phyloP scores from a whole-genome alignment of 1,284 basidiomycete species.

The Erythrobasidium hasegawianum region DNA sequence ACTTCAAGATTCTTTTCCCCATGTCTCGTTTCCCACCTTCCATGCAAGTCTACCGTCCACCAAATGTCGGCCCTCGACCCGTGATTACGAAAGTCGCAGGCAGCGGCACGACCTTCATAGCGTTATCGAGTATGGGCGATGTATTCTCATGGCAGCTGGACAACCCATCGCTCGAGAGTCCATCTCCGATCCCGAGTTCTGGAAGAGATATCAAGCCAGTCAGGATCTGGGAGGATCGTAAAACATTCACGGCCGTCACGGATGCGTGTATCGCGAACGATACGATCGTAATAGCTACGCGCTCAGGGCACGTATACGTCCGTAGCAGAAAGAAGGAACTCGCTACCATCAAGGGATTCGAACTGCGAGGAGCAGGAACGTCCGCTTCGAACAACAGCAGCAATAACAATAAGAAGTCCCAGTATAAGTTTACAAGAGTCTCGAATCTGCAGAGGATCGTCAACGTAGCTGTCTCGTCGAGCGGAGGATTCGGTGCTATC shows the following conservation, averaged over 20 bases:
- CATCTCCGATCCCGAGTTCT: slow-evolving; percentile 12
- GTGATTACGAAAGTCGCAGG: slow-evolving; percentile 75
- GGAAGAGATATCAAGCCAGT: slow-evolving; percentile 65
- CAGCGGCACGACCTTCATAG: slow-evolving; percentile 77
- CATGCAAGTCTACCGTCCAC: slow-evolving; percentile 61
- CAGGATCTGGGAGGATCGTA: slow-evolving; percentile 84
- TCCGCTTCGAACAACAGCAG: slow-evolving; percentile 55
- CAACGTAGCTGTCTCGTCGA: slow-evolving; percentile 78
- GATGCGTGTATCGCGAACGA: slow-evolving; percentile 87
- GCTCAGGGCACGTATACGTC: slow-evolving; percentile 89
- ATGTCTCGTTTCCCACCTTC: slow-evolving; percentile 38
- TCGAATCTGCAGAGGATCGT: slow-evolving; percentile 79
- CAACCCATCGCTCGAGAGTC: slow-evolving; percentile 47
- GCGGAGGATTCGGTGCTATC: slow-evolving; percentile 84
- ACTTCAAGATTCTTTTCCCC: slow-evolving; percentile 61
- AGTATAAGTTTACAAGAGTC: slow-evolving; percentile 74
- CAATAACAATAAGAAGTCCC: background rate
- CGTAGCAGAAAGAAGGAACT: slow-evolving; percentile 58
- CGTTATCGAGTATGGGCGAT: slow-evolving; percentile 81
- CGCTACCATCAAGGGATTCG: slow-evolving; percentile 36
- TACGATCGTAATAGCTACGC: slow-evolving; percentile 85
- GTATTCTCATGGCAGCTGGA: slow-evolving; percentile 75
- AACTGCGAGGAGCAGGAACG: slow-evolving; percentile 35
- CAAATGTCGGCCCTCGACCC: slow-evolving; percentile 64
- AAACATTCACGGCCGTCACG: slow-evolving; percentile 78